A percentile compares a stretch with the other conserved stretches of the same genome.
Conservation (phyloP, 2,329 filamentous ascomycete genomes). For the Periconia sp. region DNA sequence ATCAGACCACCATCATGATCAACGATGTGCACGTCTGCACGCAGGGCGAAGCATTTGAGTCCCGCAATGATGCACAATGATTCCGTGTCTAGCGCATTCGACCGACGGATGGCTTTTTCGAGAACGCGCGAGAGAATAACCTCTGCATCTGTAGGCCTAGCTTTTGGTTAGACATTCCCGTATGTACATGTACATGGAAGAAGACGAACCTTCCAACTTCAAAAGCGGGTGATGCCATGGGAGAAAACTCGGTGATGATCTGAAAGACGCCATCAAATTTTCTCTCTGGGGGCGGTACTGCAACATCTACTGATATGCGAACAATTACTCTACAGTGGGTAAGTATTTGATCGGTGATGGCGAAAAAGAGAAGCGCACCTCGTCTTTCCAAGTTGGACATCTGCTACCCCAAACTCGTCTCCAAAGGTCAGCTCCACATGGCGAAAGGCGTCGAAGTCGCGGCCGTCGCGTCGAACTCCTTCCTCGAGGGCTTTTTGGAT, state of each 20-base stretch:
- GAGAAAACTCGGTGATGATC: constrained; percentile 86
- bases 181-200: constrained; percentile 1
- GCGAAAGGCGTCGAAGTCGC: constrained; percentile 78
- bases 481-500: constrained; percentile 80
- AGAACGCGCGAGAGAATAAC: constrained; percentile 83
- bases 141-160: constrained; percentile 77
- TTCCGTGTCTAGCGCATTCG: constrained; percentile 90
- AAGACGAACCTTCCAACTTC: constrained; percentile 70
- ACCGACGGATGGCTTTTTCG: constrained; percentile 91
- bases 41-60: constrained; percentile 86
- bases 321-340: constrained; percentile 67
- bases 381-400: constrained; percentile 87
- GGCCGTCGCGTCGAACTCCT: constrained; percentile 80
- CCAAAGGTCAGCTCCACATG: constrained; percentile 78
- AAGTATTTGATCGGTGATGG: constrained; percentile 16
- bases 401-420: constrained; percentile 86
- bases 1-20: constrained; percentile 89
- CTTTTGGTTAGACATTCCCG: constrained; percentile 21
- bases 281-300: constrained; percentile 80
- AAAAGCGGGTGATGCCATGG: constrained; percentile 88
- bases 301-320: constrained; percentile 85
- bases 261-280: constrained; percentile 96
- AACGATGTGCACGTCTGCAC: constrained; percentile 88
- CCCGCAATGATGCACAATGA: constrained; percentile 92
- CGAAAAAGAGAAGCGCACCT: constrained; percentile 57